phyloP scores from a whole-genome alignment of 2,329 filamentous ascomycete species.

The Ophiosphaerella herpotricha region DNA sequence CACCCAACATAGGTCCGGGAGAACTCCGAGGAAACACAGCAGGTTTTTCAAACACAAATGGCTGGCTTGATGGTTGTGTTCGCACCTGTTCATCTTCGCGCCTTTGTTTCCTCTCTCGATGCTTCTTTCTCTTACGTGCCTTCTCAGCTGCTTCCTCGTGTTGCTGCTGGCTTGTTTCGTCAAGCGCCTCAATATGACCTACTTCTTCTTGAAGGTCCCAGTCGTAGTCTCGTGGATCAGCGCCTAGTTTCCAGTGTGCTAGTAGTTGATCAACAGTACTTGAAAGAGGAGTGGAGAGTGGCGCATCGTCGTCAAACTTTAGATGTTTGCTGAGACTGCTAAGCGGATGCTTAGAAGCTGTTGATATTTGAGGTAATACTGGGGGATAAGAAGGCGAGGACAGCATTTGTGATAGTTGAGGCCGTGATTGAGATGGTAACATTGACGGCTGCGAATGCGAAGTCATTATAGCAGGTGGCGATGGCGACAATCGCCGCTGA shows the following conservation, averaged over 20 bases:
- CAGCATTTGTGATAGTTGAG: slow-evolving; percentile 6
- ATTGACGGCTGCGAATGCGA: slow-evolving; percentile 4
- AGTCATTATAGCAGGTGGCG: not conserved
- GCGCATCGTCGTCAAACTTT: slow-evolving; percentile 33
- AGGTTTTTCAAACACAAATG: slow-evolving; percentile 5
- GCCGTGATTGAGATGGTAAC: slow-evolving; percentile 3
- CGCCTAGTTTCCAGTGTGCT: slow-evolving; percentile 48
- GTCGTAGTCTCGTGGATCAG: slow-evolving; percentile 47
- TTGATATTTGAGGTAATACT: slow-evolving; percentile 13
- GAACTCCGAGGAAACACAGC: slow-evolving; percentile 27
- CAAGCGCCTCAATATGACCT: slow-evolving; percentile 31
- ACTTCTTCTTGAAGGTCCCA: slow-evolving; percentile 44
- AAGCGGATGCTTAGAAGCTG: slow-evolving; percentile 26
- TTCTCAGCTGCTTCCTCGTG: slow-evolving; percentile 45
- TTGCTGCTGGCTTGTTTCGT: slow-evolving; percentile 43
- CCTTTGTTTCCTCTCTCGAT: slow-evolving; percentile 47
- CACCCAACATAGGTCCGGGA: slow-evolving; percentile 29
- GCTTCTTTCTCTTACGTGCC: slow-evolving; percentile 46
- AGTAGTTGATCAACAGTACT: slow-evolving; percentile 44
- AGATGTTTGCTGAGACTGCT: slow-evolving; percentile 46
- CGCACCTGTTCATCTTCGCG: slow-evolving; percentile 42
- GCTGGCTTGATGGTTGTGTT: slow-evolving; percentile 26
- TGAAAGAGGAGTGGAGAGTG: slow-evolving; percentile 25
- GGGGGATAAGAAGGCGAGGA: not conserved
- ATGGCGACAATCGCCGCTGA: not conserved